Conservation (phyloP, 1,284 basidiomycete species). For the Microbotryum scabiosae region DNA sequence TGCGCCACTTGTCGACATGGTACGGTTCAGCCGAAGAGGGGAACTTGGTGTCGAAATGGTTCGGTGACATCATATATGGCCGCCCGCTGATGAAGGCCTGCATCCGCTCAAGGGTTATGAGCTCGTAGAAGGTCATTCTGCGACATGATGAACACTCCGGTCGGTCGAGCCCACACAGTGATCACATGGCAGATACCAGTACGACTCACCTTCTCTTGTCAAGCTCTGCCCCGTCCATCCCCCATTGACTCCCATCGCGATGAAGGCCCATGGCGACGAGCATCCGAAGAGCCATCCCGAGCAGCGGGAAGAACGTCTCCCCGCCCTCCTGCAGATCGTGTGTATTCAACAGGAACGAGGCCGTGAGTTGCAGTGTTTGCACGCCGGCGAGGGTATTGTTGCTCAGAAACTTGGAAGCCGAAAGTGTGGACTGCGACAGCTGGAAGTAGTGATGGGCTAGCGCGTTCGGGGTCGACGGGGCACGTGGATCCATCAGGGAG, state of each 20-base stretch:
- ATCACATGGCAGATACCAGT: no score
- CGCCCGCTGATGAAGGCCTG: slow-evolving; percentile 24
- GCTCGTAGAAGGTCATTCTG: slow-evolving; percentile 31
- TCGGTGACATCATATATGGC: slow-evolving; percentile 24
- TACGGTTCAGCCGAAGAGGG: slow-evolving; percentile 12
- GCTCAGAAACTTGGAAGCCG: slow-evolving; percentile 28
- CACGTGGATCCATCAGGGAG: slow-evolving; percentile 30
- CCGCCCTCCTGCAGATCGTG: slow-evolving; percentile 33
- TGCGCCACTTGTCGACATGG: slow-evolving; percentile 19
- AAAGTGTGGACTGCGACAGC: slow-evolving; percentile 24
- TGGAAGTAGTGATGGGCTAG: slow-evolving; percentile 23
- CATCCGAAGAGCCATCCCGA: slow-evolving; percentile 27
- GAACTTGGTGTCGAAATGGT: slow-evolving; percentile 30
- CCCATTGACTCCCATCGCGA: slow-evolving; percentile 32
- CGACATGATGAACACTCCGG: slow-evolving; percentile 2
- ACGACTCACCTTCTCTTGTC: slow-evolving; percentile 6
- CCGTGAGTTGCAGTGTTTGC: slow-evolving; percentile 34
- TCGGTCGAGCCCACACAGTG: no score
- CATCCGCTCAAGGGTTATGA: slow-evolving; percentile 32
- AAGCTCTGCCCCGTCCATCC: slow-evolving; percentile 26
- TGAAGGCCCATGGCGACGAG: slow-evolving; percentile 27
- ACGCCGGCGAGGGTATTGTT: slow-evolving; percentile 30
- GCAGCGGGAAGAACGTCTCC: slow-evolving; percentile 33
- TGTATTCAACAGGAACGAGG: slow-evolving; percentile 33
- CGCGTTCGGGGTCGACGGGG: slow-evolving; percentile 25